These are phyloP conservation scores for Clitoria ternatea DNA, from an alignment of 306 rosid genomes.

Conservation along the genomic window DNA sequence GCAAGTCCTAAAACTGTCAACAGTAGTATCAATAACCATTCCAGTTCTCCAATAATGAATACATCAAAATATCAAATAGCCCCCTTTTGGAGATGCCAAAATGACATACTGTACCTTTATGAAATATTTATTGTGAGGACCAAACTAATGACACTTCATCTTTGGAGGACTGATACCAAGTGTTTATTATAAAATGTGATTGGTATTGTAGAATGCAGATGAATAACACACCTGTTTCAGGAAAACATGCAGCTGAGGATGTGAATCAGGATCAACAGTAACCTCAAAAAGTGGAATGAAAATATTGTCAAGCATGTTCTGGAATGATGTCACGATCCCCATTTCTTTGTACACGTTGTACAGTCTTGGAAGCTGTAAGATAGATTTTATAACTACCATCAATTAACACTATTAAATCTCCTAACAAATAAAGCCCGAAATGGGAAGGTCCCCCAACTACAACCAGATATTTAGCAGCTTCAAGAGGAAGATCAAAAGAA, in stretches of 20 bases:
- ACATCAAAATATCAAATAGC: neutral
- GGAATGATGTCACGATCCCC: constrained; percentile 97
- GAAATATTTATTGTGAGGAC: neutral
- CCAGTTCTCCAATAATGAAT: neutral
- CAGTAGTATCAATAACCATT: constrained; percentile 5
- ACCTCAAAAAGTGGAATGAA: constrained; percentile 94
- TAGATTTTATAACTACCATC: constrained; percentile 9
- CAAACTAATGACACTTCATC: neutral
- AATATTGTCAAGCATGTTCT: constrained; percentile 95
- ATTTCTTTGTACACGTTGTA: constrained; percentile 94
- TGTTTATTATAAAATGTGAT: neutral
- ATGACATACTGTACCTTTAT: neutral
- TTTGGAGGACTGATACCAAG: neutral
- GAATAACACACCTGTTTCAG: constrained; percentile 68
- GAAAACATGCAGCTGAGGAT: constrained; percentile 94
- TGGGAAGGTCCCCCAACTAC: neutral
- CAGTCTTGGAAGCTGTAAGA: constrained; percentile 85
- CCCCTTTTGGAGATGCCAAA: neutral
- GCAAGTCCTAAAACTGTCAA: neutral
- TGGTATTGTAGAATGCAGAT: no score
- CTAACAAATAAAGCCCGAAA: constrained; percentile 4
- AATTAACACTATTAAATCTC: neutral
- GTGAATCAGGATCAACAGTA: constrained; percentile 95
- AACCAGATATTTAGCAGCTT: neutral
- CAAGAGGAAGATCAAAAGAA: constrained; percentile 1